Conservation (phyloP, 2,329 filamentous ascomycete genomes). For the Fusarium sp. region DNA sequence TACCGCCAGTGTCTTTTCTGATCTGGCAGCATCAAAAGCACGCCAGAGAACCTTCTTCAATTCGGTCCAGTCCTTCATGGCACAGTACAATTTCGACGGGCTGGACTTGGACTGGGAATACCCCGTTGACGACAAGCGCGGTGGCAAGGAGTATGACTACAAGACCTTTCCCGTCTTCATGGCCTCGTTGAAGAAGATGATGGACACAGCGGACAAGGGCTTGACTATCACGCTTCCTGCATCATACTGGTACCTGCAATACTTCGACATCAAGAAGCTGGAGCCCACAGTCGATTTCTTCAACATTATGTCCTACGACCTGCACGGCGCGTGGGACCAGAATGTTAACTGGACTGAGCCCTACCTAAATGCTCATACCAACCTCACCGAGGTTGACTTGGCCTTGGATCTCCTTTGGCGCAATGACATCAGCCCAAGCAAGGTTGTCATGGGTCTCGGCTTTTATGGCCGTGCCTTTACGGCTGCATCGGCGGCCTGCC, state of each 20-base stretch:
- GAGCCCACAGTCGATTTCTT: constrained; percentile 54
- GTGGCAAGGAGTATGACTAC: constrained; percentile 52
- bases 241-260: constrained; percentile 52
- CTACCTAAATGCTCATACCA: constrained; percentile 31
- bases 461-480: constrained; percentile 38
- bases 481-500: background rate
- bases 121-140: constrained; percentile 51
- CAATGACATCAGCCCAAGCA: background rate
- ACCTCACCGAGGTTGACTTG: constrained; percentile 21
- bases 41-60: constrained; percentile 54
- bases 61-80: constrained; percentile 44
- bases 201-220: constrained; percentile 46
- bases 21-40: constrained; percentile 40
- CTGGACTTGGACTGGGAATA: constrained; percentile 63
- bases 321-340: constrained; percentile 21
- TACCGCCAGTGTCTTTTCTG: constrained; percentile 45
- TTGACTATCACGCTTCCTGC: constrained; percentile 52
- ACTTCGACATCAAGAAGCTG: constrained; percentile 54
- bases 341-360: background rate
- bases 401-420: constrained; percentile 27
- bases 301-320: constrained; percentile 48
- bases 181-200: constrained; percentile 51
- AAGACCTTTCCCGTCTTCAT: constrained; percentile 50
- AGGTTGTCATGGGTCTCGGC: constrained; percentile 16
- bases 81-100: constrained; percentile 46